Conservation (phyloP, 2,329 filamentous ascomycete species). For the Periconia macrospinosa region DNA sequence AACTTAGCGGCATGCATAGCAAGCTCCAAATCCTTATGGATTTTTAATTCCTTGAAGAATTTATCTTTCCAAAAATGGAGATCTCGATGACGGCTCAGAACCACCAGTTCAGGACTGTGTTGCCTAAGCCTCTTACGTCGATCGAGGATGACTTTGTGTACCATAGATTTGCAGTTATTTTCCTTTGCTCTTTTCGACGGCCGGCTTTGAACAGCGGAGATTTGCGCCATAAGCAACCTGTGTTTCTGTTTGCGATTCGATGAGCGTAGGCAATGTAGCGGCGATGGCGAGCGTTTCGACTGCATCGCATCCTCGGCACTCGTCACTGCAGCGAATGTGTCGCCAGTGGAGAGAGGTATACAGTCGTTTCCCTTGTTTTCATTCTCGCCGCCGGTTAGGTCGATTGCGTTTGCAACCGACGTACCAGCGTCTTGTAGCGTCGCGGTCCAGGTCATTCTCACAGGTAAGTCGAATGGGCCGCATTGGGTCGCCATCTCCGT, state of each 20-base stretch:
- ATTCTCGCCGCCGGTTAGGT: not conserved
- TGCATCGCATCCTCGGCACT: not conserved
- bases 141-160: not conserved
- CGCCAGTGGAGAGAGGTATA: no score
- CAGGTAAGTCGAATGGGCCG: not conserved
- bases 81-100: not conserved
- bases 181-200: not conserved
- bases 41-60: conserved; percentile 4
- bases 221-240: not conserved
- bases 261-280: not conserved
- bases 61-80: conserved; percentile 5
- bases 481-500: not conserved
- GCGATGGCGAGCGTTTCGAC: not conserved
- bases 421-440: no score
- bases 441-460: not conserved
- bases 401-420: not conserved
- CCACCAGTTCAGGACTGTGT: not conserved
- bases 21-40: not conserved
- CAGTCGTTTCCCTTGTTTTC: not conserved
- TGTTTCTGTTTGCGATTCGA: not conserved
- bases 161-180: not conserved
- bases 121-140: not conserved
- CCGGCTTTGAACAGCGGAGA: not conserved
- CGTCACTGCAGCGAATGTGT: no score
- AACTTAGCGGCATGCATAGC: not conserved